Evolutionary conservation across 768 basidiomycete species (phyloP), one percentile per base, ranked within the genome.

Genomic region (Suillus subalutaceus): DNA sequence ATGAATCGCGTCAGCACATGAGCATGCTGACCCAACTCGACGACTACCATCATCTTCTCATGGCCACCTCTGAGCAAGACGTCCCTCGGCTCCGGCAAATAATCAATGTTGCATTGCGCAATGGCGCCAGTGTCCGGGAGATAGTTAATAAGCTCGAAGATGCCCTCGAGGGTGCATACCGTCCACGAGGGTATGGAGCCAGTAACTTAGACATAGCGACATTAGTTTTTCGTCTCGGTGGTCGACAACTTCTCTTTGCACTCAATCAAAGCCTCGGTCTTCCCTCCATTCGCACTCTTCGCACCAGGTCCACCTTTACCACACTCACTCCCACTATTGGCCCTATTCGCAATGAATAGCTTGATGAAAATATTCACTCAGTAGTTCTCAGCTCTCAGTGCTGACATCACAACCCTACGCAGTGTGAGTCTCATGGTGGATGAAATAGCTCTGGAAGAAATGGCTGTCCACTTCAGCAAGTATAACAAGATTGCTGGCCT

Each of bases 61-160:
- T 53, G 52, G 52, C 30, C 0, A 32, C 32, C 7, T 53, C 30
- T 9, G 16, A 53, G 16, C 6, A 53, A 18, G 30, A 53, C 30
- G 18, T 53, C 8, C 52, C 52, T 4, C 4, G 16, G 3, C 52
- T 53, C 8, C 16, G 9, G 1, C 52, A 53, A 2, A 18, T 32
- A 0, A 9, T 53, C 16, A 52, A 52, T 16, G 6, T 52, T 7
- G 50, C 6, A 3, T 26, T 52, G 3, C 5, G 8, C 26, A 64
- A 23, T 35, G 37, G 46, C 23, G 43, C 35, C 16, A 32, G 52
- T 18, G 9, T 53, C 9, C 8, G 8, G 26, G 15, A 53, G 16
- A 32, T 53, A 8, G 30, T 65, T 1, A 37, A 56, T 9, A 67
- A 46, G 50, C 64, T 70, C 8, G 48, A 69, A 16, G n/a, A n/a